Conservation (phyloP, 2,329 filamentous ascomycete genomes). For the Chaetomiaceae sp. region DNA sequence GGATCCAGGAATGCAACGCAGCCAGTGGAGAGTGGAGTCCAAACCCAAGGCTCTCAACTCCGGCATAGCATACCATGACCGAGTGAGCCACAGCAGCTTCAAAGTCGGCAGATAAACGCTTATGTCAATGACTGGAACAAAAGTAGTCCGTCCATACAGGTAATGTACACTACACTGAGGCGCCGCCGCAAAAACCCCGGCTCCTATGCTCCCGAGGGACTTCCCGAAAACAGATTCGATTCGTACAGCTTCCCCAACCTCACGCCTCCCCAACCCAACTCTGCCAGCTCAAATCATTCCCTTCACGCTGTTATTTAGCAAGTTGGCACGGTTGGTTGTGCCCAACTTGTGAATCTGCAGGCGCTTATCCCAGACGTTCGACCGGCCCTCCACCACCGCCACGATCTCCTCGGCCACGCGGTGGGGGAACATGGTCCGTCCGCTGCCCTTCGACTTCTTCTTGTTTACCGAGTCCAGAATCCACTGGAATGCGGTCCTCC, state of each 20-base stretch:
- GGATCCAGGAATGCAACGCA: too few species aligned
- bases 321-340: constrained; percentile 72
- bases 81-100: background rate
- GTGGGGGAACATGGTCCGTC: constrained; percentile 66
- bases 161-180: constrained; percentile 12
- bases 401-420: constrained; percentile 83
- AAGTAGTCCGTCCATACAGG: constrained; percentile 14
- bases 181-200: background rate
- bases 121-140: background rate
- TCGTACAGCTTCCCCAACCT: background rate
- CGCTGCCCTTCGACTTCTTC: constrained; percentile 67
- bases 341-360: constrained; percentile 73
- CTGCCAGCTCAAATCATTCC: constrained; percentile 6
- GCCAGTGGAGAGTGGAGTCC: too few species aligned
- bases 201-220: background rate
- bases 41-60: too few species aligned
- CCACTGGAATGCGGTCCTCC: constrained; percentile 79
- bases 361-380: constrained; percentile 78
- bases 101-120: too few species aligned
- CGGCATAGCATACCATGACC: too few species aligned
- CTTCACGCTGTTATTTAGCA: constrained; percentile 40
- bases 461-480: constrained; percentile 81
- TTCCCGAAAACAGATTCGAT: background rate
- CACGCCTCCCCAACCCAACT: background rate
- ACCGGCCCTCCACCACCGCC: constrained; percentile 80